A percentile compares a stretch with the other conserved stretches of the same genome.
phyloP scores from a whole-genome alignment of 2,329 filamentous ascomycete genomes.

The Aspergillus pseudonomiae region DNA sequence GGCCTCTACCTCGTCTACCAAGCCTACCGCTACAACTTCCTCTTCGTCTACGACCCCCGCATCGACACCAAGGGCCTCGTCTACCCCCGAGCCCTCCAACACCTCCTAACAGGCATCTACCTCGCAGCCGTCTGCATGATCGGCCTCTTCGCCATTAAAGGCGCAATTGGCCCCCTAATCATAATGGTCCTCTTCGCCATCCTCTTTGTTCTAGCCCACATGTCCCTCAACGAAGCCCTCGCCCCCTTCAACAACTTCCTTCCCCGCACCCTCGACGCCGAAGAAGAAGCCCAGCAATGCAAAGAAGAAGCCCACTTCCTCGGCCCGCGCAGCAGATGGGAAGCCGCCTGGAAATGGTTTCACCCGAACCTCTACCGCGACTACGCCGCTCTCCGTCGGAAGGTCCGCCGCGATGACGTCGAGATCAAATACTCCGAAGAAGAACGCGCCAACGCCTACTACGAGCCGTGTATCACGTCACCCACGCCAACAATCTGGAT shows the following conservation, averaged over 20 bases:
- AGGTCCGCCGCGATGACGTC: slow-evolving; percentile 63
- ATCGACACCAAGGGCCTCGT: slow-evolving; percentile 88
- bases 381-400: slow-evolving; percentile 69
- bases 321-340: slow-evolving; percentile 13
- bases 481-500: slow-evolving; percentile 75
- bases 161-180: slow-evolving; percentile 67
- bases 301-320: slow-evolving; percentile 31
- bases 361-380: slow-evolving; percentile 76
- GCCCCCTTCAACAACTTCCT: slow-evolving; percentile 63
- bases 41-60: slow-evolving; percentile 79
- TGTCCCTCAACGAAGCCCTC: slow-evolving; percentile 54
- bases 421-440: slow-evolving; percentile 65
- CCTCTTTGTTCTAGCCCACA: slow-evolving; percentile 74
- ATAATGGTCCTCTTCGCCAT: slow-evolving; percentile 75
- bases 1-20: slow-evolving; percentile 81
- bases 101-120: slow-evolving; percentile 82
- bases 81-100: slow-evolving; percentile 82
- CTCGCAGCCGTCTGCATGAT: slow-evolving; percentile 82
- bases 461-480: slow-evolving; percentile 69
- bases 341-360: slow-evolving; percentile 49
- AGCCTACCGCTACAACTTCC: slow-evolving; percentile 85
- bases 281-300: slow-evolving; percentile 52
- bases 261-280: slow-evolving; percentile 67
- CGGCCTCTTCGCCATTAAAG: slow-evolving; percentile 75
- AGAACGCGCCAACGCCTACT: slow-evolving; percentile 68